Percentiles rank a stretch among this genome's conserved stretches.
phyloP scores from a whole-genome alignment of 768 basidiomycete genomes.

The Russula foetens region DNA sequence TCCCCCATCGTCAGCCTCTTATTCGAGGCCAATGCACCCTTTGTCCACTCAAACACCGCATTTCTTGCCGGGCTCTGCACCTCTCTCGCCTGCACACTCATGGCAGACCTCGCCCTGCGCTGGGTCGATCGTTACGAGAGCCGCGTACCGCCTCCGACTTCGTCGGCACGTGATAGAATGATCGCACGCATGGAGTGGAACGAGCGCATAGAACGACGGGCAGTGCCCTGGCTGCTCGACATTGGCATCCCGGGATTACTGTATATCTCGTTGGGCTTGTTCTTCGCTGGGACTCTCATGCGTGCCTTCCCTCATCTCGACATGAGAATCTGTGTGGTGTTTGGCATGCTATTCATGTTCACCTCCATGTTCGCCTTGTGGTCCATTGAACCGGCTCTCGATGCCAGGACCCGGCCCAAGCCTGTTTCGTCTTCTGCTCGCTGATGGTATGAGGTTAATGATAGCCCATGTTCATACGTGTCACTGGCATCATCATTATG shows the following conservation, averaged over 20 bases:
- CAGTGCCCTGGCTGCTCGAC: constrained; percentile 7
- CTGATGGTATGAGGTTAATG: neutral
- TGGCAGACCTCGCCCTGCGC: constrained; percentile 8
- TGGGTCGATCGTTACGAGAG: constrained; percentile 7
- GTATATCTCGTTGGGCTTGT: neutral
- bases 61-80: constrained; percentile 11
- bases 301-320: neutral
- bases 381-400: constrained; percentile 8
- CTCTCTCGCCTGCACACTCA: constrained; percentile 4
- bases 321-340: neutral
- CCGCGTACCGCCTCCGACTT: neutral
- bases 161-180: constrained; percentile 5
- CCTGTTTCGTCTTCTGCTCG: neutral
- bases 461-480: neutral
- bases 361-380: neutral
- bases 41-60: neutral
- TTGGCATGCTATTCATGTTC: neutral
- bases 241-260: constrained; percentile 6
- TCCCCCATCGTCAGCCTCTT: constrained; percentile 14
- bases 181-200: constrained; percentile 15
- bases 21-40: constrained; percentile 3
- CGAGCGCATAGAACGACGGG: constrained; percentile 2
- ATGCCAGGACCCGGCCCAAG: neutral
- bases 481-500: neutral
- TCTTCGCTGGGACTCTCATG: neutral